Conservation (phyloP, 768 basidiomycete species). For the Mycena crocata region DNA sequence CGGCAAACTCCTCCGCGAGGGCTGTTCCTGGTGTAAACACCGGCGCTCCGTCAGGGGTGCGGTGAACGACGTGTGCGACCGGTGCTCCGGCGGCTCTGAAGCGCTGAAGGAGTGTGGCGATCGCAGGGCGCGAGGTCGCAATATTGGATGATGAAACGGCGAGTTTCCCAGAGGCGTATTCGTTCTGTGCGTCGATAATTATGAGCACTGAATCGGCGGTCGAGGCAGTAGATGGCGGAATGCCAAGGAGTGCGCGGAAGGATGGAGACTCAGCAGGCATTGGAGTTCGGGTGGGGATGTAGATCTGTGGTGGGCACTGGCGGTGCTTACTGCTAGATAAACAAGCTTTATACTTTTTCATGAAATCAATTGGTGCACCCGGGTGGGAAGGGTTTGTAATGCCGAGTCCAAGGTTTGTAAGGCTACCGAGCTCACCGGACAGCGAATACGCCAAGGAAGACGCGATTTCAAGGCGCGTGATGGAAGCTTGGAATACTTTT, state of each 20-base stretch:
- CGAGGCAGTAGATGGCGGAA: conserved; percentile 12
- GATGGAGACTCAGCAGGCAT: conserved; percentile 17
- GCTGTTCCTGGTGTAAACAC: conserved; percentile 26
- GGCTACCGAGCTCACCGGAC: too few species aligned
- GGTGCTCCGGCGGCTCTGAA: conserved; percentile 22
- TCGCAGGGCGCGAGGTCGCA: conserved; percentile 16
- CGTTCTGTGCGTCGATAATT: conserved; percentile 34
- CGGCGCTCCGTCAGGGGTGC: conserved; percentile 11
- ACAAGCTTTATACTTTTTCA: too few species aligned
- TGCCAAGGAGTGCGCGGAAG: conserved; percentile 12
- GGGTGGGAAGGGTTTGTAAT: too few species aligned
- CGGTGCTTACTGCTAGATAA: too few species aligned
- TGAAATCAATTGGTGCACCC: too few species aligned
- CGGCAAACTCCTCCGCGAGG: conserved; percentile 23
- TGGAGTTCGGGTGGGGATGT: too few species aligned
- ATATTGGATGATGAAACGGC: conserved; percentile 15
- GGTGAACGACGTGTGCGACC: conserved; percentile 22
- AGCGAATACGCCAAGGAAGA: too few species aligned
- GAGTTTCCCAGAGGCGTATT: conserved; percentile 20
- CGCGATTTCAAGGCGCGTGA: too few species aligned
- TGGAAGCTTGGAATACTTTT: too few species aligned
- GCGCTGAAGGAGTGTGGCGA: conserved; percentile 13
- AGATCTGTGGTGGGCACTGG: too few species aligned
- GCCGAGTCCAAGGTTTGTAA: too few species aligned
- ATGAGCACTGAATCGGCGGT: conserved; percentile 21